phyloP scores from a whole-genome alignment of 1,284 basidiomycete species.

The Ceratobasidium sp. region DNA sequence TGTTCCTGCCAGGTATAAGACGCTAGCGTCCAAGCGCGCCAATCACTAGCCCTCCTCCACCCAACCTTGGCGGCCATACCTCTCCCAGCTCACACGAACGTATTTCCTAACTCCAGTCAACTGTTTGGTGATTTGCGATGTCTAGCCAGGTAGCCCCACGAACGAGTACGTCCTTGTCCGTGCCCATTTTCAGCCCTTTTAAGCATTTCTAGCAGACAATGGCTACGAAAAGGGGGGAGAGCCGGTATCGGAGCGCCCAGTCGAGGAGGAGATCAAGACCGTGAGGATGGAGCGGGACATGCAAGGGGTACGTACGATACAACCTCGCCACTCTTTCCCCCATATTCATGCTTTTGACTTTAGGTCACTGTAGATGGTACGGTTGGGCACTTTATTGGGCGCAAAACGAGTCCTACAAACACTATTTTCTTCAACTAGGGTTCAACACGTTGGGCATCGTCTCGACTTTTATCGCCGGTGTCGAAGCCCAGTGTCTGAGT shows the following conservation, averaged over 20 bases:
- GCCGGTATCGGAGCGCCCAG: neutral
- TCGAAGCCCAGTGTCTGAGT: conserved; percentile 33
- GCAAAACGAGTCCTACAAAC: neutral
- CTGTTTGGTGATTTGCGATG: neutral
- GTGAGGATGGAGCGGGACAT: conserved; percentile 32
- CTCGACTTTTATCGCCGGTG: conserved; percentile 41
- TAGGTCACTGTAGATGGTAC: conserved; percentile 36
- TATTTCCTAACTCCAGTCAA: neutral
- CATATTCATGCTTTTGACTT: neutral
- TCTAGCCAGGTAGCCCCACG: neutral
- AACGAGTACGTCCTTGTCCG: neutral
- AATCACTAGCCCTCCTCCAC: neutral
- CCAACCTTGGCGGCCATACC: neutral
- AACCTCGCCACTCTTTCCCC: neutral
- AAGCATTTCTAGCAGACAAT: too few species aligned
- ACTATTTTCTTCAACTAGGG: neutral
- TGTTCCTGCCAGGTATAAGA: conserved; percentile 1
- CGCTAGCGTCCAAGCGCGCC: neutral
- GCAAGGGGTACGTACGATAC: conserved; percentile 13
- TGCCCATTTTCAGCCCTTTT: too few species aligned
- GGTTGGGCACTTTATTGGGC: neutral
- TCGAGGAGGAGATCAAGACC: neutral
- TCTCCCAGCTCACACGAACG: neutral
- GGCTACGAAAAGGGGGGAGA: neutral
- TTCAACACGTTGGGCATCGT: conserved; percentile 36